A percentile compares a stretch with the other conserved stretches of the same genome.
These are phyloP conservation scores for Epichloe sylvatica DNA, from an alignment of 2,329 filamentous ascomycete species.

Conservation along the genomic window DNA sequence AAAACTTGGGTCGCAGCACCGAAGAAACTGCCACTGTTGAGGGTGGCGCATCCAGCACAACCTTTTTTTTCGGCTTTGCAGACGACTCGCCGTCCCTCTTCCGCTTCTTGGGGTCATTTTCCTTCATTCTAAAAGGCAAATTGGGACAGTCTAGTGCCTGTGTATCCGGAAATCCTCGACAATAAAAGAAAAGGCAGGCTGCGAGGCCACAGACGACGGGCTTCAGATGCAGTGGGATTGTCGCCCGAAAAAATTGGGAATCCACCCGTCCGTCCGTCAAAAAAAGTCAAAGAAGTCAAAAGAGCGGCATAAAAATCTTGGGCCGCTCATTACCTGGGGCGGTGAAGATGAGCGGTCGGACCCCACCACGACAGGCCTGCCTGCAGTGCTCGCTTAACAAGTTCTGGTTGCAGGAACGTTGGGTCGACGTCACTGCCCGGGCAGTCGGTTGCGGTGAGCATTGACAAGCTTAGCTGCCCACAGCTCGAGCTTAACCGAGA, in stretches of 20 bases:
- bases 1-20: slow-evolving; percentile 29
- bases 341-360: slow-evolving; percentile 11
- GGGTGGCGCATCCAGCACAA: slow-evolving; percentile 29
- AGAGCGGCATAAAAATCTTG: slow-evolving; percentile 13
- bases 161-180: background rate
- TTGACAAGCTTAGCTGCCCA: slow-evolving; percentile 7
- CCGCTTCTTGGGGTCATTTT: slow-evolving; percentile 34
- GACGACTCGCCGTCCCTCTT: slow-evolving; percentile 33
- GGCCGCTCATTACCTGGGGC: slow-evolving; percentile 16
- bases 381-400: slow-evolving; percentile 1
- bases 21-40: slow-evolving; percentile 32
- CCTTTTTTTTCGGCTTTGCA: slow-evolving; percentile 38
- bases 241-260: slow-evolving; percentile 16
- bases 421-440: slow-evolving; percentile 3
- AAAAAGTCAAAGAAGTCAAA: slow-evolving; percentile 3
- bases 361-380: slow-evolving; percentile 5
- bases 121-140: slow-evolving; percentile 20
- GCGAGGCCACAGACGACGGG: background rate
- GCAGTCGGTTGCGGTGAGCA: background rate
- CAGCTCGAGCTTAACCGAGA: background rate
- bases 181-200: background rate
- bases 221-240: slow-evolving; percentile 13
- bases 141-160: background rate
- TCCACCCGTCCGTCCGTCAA: background rate
- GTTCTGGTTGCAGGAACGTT: background rate